A percentile compares a stretch with the other conserved stretches of the same genome.
Conservation (phyloP, 2,329 filamentous ascomycete genomes). For the Rutstroemia sp. region DNA sequence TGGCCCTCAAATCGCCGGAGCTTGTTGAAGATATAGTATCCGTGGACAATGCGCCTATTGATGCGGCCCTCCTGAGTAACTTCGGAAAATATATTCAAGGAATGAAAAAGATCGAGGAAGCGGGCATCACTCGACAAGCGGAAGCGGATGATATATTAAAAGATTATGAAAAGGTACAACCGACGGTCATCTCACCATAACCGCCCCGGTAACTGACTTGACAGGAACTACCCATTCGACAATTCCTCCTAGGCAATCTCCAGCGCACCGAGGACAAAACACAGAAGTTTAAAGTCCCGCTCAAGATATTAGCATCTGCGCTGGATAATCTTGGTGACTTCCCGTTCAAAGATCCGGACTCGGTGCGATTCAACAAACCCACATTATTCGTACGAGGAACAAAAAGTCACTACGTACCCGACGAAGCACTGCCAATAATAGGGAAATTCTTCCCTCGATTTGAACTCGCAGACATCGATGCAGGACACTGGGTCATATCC, state of each 20-base stretch:
- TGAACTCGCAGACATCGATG: constrained; percentile 63
- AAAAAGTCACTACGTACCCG: constrained; percentile 69
- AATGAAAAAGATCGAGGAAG: constrained; percentile 74
- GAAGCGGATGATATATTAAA: constrained; percentile 76
- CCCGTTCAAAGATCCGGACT: constrained; percentile 69
- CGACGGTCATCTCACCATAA: neutral
- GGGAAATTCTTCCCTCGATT: constrained; percentile 79
- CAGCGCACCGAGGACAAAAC: constrained; percentile 45
- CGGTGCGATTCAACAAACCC: constrained; percentile 63
- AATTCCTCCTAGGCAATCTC: constrained; percentile 88
- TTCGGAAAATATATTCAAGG: constrained; percentile 76
- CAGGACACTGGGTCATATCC: constrained; percentile 85
- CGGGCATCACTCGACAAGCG: constrained; percentile 57
- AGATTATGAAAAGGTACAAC: constrained; percentile 58
- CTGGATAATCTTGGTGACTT: constrained; percentile 76
- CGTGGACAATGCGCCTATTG: constrained; percentile 88
- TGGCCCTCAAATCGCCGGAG: constrained; percentile 65
- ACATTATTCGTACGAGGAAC: constrained; percentile 77
- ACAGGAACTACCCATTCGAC: constrained; percentile 61
- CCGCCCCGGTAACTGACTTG: neutral
- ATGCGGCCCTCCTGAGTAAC: constrained; percentile 63
- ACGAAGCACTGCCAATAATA: constrained; percentile 72
- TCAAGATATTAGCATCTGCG: constrained; percentile 59
- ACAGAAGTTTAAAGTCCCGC: constrained; percentile 71
- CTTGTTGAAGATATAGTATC: constrained; percentile 65